phyloP scores from a whole-genome alignment of 495 filamentous ascomycete species.

The Penicillium pancosmium region DNA sequence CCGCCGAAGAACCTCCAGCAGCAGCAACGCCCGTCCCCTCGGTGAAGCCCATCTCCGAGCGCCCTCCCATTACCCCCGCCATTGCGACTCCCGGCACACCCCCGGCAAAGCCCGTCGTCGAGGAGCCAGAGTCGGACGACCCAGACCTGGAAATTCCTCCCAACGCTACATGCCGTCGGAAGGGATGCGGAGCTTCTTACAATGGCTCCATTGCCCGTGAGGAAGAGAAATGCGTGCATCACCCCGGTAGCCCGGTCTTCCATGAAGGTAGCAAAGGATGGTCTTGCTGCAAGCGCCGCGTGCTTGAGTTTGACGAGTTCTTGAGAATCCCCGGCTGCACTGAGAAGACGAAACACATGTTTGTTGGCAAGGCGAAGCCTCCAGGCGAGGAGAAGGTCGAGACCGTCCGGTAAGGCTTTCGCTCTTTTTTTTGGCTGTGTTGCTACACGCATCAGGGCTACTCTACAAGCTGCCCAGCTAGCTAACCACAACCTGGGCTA shows the following conservation, averaged over 20 bases:
- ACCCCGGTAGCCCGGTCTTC: constrained; percentile 87
- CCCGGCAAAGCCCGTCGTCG: constrained; percentile 64
- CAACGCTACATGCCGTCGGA: constrained; percentile 76
- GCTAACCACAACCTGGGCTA: neutral
- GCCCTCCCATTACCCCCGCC: constrained; percentile 48
- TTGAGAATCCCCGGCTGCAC: constrained; percentile 91
- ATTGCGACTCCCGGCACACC: constrained; percentile 53
- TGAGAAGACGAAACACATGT: constrained; percentile 79
- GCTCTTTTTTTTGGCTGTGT: no score
- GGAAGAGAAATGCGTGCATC: constrained; percentile 79
- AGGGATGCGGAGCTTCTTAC: constrained; percentile 69
- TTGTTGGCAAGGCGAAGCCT: constrained; percentile 75
- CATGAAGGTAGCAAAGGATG: constrained; percentile 98
- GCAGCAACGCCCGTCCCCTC: constrained; percentile 24
- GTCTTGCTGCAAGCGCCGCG: constrained; percentile 92
- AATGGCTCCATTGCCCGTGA: constrained; percentile 60
- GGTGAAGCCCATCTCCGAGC: constrained; percentile 28
- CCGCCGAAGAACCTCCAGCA: constrained; percentile 35
- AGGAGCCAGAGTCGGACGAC: constrained; percentile 89
- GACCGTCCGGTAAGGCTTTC: constrained; percentile 68
- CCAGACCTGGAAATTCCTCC: constrained; percentile 66
- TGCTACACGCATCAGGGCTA: no score
- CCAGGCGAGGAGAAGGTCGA: constrained; percentile 60
- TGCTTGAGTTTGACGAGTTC: constrained; percentile 97
- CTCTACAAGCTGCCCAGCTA: neutral